Evolutionary conservation across 2,329 filamentous ascomycete species (phyloP), one percentile per base, ranked within the genome.

Genomic region (Exophiala xenobiotica): DNA sequence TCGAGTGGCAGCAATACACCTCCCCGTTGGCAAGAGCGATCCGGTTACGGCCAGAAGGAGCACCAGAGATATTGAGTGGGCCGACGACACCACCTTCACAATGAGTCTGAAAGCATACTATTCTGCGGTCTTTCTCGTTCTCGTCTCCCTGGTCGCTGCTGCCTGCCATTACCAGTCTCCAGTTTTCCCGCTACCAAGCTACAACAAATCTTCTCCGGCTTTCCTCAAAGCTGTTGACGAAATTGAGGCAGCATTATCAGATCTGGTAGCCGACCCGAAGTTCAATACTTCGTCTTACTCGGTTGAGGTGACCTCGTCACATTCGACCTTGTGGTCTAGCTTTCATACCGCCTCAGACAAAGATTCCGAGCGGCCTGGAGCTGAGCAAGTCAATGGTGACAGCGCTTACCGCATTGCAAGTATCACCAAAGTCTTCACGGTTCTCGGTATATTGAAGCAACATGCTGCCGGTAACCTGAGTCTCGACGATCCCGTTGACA

Each of bases 391-490:
- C 31, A 41, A 54, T 23, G 61, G 61, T 2, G 53, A 53, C 23
- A 59, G 59, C 24, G 45, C 42, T 2, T 65, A 64, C 53, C 59
- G 63, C 19, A 62, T 65, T 14, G 63, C 62, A 8, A 64, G 61
- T 48, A 63, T 63, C 31, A 63, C 62, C 20, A 65, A 64, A 52
- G 38, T 59, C 1, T 64, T 66, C 41, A 67, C 64, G 7, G 59
- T 58, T 3, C 46, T 65, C 16, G 62, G 60, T 6, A 51, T 67
- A 12, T 50, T 67, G 9, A 53, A 64, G 27, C 63, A 62, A 20
- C 59, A 66, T 37, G 60, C 51, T 3, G 60, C 55, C 1, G 63
- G 62, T 2, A 63, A 61, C 5, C 46, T 66, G 14, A 53, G 56
- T 20, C 57, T 66, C 11, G 64, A 65, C n/a, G 60, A 64, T 39